A percentile compares a stretch with the other conserved stretches of the same genome.
phyloP scores from a whole-genome alignment of 2,329 filamentous ascomycete genomes.

The Exophiala bonariae region DNA sequence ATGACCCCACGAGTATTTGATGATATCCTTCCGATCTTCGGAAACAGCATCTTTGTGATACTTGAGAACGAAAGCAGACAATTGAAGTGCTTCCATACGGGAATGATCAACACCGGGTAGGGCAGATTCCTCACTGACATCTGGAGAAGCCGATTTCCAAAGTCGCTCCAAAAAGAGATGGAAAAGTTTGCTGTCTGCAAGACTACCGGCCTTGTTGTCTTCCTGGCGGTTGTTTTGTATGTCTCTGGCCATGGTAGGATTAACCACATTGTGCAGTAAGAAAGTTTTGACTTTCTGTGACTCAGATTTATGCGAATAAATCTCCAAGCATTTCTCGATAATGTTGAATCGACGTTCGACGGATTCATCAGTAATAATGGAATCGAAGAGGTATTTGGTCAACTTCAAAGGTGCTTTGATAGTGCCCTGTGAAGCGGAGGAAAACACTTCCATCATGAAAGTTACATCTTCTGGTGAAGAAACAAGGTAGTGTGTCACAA shows the following conservation, averaged over 20 bases:
- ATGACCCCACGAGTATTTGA: conserved; percentile 99
- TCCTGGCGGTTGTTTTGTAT: conserved; percentile 77
- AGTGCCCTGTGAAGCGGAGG: conserved; percentile 79
- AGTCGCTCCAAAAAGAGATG: conserved; percentile 89
- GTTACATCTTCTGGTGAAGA: conserved; percentile 76
- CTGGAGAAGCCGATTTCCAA: conserved; percentile 85
- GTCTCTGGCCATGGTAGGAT: conserved; percentile 95
- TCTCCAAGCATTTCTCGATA: conserved; percentile 80
- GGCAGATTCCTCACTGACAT: conserved; percentile 77
- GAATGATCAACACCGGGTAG: conserved; percentile 92
- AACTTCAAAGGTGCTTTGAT: conserved; percentile 75
- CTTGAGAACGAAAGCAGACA: conserved; percentile 93
- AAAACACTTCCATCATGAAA: conserved; percentile 79
- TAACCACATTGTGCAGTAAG: conserved; percentile 85
- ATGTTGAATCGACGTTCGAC: conserved; percentile 83
- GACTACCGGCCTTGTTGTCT: conserved; percentile 60
- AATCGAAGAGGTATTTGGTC: conserved; percentile 78
- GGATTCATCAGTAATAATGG: conserved; percentile 80
- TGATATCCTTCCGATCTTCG: conserved; percentile 94
- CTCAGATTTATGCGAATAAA: conserved; percentile 75
- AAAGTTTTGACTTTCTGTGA: conserved; percentile 93
- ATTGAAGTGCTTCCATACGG: conserved; percentile 90
- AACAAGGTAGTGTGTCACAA: conserved; percentile 78
- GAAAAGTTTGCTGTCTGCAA: conserved; percentile 85
- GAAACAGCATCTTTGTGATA: conserved; percentile 86